Evolutionary conservation across 2,329 filamentous ascomycete genomes (phyloP), one percentile per base, ranked within the genome.

Genomic region (Tothia fuscella): DNA sequence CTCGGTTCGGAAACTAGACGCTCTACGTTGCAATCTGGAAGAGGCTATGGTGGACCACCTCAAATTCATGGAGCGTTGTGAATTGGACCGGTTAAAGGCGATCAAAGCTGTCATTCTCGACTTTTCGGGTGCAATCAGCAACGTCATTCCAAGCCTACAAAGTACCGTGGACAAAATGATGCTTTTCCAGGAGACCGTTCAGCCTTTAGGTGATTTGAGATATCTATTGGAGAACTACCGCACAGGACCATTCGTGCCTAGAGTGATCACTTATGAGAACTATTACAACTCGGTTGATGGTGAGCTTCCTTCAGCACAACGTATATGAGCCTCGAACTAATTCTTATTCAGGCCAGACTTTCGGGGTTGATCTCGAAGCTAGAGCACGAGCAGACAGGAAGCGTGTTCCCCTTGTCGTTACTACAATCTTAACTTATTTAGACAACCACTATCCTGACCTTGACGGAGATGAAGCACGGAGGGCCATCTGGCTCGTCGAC

Each of bases 81-180:
- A 98, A 63, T 68, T 96, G 47, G 93, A 98, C 61, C 78, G 93
- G 47, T 72, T 98, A 37, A 96, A 93, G 70, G 91, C 93, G 16
- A 91, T 98, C 71, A 96, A 98, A 71, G 89, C 89, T 19, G 93
- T 98, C 40, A 81, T 98, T 47, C 74, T 98, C 32, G 93, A 98
- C 64, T 96, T 98, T 61, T 95, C 89, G 4, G 91, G 91, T 34
- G 87, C 89, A 28, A 84, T 98, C 60, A 89, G 89, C 70, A 98
- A 98, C 55, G 89, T 95, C 53, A 96, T 98, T 48, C 93, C 91
- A 14, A 93, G 84, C 55, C 67, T 98, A 47, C 91, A 96, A 63
- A 89, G 89, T 45, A 87, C 88, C 0, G 87, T 98, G 19, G 91
- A 98, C 65, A 87, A 93, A 58, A 95, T 98, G 88, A 87, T 98